phyloP scores from a whole-genome alignment of 2,329 filamentous ascomycete genomes.

The Ceratocystis colombiana region DNA sequence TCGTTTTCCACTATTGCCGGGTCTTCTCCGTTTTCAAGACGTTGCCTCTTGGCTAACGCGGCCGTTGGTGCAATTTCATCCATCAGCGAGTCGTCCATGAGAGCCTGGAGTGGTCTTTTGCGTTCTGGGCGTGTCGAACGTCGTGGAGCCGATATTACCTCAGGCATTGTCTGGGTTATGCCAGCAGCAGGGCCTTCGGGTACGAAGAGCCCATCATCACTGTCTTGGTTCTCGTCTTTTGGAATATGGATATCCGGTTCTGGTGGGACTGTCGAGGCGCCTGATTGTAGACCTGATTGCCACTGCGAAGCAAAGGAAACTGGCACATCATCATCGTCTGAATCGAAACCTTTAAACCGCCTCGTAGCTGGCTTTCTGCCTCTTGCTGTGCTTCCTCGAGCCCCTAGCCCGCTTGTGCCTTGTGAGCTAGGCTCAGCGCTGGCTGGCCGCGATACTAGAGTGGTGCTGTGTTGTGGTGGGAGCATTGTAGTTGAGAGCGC shows the following conservation, averaged over 20 bases:
- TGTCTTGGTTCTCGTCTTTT: constrained; percentile 27
- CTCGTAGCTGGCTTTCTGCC: constrained; percentile 38
- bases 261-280: constrained; percentile 23
- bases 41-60: constrained; percentile 67
- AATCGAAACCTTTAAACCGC: constrained; percentile 66
- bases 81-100: constrained; percentile 45
- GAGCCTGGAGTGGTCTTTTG: constrained; percentile 37
- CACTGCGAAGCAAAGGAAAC: constrained; percentile 23
- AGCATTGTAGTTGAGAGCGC: constrained; percentile 2
- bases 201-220: constrained; percentile 46
- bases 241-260: constrained; percentile 16
- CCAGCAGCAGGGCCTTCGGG: constrained; percentile 37
- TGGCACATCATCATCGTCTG: constrained; percentile 33
- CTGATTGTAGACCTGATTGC: constrained; percentile 11
- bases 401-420: neutral
- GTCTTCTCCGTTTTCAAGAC: constrained; percentile 49
- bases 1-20: constrained; percentile 30
- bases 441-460: constrained; percentile 5
- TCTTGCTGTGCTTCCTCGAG: constrained; percentile 30
- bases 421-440: constrained; percentile 11
- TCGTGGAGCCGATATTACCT: constrained; percentile 28
- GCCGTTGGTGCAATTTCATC: constrained; percentile 66
- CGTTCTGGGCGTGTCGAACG: constrained; percentile 33
- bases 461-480: neutral
- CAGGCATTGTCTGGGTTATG: constrained; percentile 27